Evolutionary conservation across 176 grass and related monocot species (phyloP).

Genomic region (Bothriochloa decipiens): DNA sequence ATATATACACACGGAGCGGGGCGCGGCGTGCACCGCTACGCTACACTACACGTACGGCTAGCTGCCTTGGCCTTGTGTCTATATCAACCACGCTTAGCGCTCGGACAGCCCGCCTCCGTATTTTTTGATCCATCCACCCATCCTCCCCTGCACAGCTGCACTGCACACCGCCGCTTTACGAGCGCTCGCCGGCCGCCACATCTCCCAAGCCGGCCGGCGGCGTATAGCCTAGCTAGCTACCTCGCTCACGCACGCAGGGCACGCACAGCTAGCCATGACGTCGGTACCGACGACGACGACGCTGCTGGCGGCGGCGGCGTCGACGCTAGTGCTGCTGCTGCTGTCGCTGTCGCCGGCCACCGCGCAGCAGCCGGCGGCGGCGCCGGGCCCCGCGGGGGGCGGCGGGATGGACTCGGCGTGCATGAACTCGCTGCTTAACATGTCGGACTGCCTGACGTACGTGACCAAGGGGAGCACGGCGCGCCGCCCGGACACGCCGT

Average conservation of each 20-base stretch:
- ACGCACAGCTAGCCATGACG: constrained; percentile 28
- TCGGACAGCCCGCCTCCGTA: not conserved
- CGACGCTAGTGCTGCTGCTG: not conserved
- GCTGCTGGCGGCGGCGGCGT: not conserved
- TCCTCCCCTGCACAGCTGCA: not conserved
- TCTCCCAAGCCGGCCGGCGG: not conserved
- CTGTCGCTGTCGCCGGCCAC: not conserved
- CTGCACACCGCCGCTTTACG: not conserved
- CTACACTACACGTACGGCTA: not conserved
- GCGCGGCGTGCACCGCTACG: not conserved
- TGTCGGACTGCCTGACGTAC: constrained; percentile 81
- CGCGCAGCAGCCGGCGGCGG: constrained; percentile 17
- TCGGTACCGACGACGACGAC: not conserved
- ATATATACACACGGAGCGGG: not conserved
- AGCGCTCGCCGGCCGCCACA: not conserved
- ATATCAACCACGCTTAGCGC: not conserved
- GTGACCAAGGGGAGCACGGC: constrained; percentile 63
- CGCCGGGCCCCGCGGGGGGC: constrained; percentile 35
- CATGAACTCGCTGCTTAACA: constrained; percentile 65
- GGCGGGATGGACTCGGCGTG: constrained; percentile 44
- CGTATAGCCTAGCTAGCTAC: not conserved
- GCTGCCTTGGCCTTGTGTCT: not conserved
- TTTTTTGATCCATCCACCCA: not conserved
- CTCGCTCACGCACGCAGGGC: not conserved
- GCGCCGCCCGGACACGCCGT: constrained; percentile 58